Evolutionary conservation across 352 stramenopile genomes (phyloP), one percentile per base, ranked within the genome.

Genomic region (Aphanomyces astaci): DNA sequence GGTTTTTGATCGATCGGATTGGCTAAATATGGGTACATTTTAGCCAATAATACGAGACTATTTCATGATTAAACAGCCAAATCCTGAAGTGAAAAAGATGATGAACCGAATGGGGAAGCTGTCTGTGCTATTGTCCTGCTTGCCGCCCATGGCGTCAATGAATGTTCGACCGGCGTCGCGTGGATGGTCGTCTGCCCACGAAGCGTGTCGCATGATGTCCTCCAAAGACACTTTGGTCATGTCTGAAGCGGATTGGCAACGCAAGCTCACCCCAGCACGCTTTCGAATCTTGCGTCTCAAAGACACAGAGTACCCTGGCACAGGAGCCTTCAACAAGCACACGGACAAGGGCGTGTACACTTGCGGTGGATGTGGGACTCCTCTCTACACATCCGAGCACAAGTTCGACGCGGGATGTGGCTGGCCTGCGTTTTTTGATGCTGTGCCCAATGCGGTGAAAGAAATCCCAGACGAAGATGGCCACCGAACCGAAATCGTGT

Each of bases 321-420:
- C 86, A 45, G 89, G 88, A 72, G 80, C 92, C 76, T 96, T 94
- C 76, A 89, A 95, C 78, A 95, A 96, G 71, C 76, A 89, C 75
- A 85, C 83, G 62, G 76, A 94, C 28, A 76, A 87, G 15, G 89
- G 89, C 54, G 88, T 88, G 56, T 96, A 95, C 76, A 75, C 90
- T 1, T 96, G 89, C 71, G 85, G 84, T 13, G 88, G 84, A 30
- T 96, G 89, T 75, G 92, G 91, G 71, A 79, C 84, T 15, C 86
- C 88, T 43, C 64, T 96, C 33, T 96, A 96, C 77, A 93, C 79
- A 69, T 93, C 86, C 66, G 83, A 76, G 64, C 89, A 85, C 70
- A 96, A 96, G 76, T 96, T 96, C 52, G 85, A 96, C 72, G 95
- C 86, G 36, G 88, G 88, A 55, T 96, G 88, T 66, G 89, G 89